phyloP scores from a whole-genome alignment of 805 yeast species.

The Candida insectalens region DNA sequence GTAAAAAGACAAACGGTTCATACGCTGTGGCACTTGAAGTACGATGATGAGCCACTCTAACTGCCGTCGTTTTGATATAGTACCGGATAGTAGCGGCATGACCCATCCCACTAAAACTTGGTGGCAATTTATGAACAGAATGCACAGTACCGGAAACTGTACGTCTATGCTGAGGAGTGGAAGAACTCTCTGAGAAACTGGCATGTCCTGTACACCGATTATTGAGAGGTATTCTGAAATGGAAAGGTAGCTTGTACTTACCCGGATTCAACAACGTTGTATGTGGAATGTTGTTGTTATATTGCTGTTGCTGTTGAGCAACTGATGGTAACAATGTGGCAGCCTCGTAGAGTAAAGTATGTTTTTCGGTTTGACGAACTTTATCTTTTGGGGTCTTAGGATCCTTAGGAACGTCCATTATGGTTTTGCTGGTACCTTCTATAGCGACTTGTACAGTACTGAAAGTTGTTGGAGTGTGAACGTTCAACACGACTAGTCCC shows the following conservation, averaged over 20 bases:
- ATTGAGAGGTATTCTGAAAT: conserved; percentile 32
- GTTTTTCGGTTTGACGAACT: conserved; percentile 24
- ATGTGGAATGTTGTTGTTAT: conserved; percentile 36
- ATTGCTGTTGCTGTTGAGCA: background rate
- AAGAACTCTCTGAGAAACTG: conserved; percentile 7
- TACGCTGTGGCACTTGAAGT: conserved; percentile 30
- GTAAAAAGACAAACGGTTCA: conserved; percentile 45
- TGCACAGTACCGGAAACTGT: conserved; percentile 9
- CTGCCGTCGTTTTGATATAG: conserved; percentile 53
- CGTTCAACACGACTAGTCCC: conserved; percentile 31
- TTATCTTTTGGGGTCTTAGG: conserved; percentile 7
- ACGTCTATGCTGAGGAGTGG: conserved; percentile 5
- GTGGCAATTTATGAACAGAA: conserved; percentile 15
- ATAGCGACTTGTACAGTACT: conserved; percentile 41
- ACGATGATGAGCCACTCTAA: conserved; percentile 36
- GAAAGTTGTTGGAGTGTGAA: conserved; percentile 31
- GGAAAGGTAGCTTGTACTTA: conserved; percentile 38
- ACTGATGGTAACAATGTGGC: conserved; percentile 31
- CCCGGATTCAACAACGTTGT: conserved; percentile 35
- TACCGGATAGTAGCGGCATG: conserved; percentile 34
- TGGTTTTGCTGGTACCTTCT: conserved; percentile 36
- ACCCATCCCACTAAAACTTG: conserved; percentile 16
- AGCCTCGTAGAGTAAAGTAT: conserved; percentile 40
- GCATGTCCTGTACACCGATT: conserved; percentile 25
- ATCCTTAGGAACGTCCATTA: conserved; percentile 21